Conservation (phyloP, 345 rosid genomes). For the Sapria himalayana region DNA sequence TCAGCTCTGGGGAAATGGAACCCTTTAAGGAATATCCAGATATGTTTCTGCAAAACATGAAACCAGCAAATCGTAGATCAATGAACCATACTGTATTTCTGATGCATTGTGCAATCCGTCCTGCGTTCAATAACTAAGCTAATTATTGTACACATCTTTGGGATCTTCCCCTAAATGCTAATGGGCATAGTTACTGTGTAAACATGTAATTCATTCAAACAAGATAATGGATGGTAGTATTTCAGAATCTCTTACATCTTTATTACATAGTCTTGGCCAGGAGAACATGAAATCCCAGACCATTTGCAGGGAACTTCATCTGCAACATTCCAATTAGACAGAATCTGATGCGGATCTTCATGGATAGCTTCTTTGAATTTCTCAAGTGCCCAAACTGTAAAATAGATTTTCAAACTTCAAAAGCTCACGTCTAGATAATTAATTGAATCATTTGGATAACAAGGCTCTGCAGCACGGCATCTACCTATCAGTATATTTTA, state of each 20-base stretch:
- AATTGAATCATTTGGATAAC: neutral
- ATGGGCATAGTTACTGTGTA: too few relatives aligned
- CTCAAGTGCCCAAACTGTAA: conserved; percentile 42
- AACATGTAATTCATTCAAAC: conserved; percentile 1
- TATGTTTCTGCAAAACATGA: conserved; percentile 43
- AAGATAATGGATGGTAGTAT: neutral
- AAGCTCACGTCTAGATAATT: neutral
- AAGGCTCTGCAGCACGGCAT: neutral
- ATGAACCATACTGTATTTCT: neutral
- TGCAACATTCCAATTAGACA: conserved; percentile 65
- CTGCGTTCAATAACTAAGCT: too few relatives aligned
- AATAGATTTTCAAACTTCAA: conserved; percentile 12
- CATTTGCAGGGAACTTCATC: conserved; percentile 81
- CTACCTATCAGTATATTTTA: too few relatives aligned
- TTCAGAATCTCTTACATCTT: conserved; percentile 40
- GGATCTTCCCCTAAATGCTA: too few relatives aligned
- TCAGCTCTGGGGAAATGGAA: conserved; percentile 65
- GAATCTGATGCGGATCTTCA: conserved; percentile 63
- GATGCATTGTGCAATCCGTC: too few relatives aligned
- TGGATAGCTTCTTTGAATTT: conserved; percentile 70
- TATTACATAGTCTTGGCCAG: conserved; percentile 39
- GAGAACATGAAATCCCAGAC: conserved; percentile 47
- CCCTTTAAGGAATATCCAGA: conserved; percentile 52
- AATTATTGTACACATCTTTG: too few relatives aligned
- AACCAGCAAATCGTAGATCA: conserved; percentile 3